Base-by-base conservation (phyloP, 2,329 filamentous ascomycete species). In the Fusarium secorum region DNA sequence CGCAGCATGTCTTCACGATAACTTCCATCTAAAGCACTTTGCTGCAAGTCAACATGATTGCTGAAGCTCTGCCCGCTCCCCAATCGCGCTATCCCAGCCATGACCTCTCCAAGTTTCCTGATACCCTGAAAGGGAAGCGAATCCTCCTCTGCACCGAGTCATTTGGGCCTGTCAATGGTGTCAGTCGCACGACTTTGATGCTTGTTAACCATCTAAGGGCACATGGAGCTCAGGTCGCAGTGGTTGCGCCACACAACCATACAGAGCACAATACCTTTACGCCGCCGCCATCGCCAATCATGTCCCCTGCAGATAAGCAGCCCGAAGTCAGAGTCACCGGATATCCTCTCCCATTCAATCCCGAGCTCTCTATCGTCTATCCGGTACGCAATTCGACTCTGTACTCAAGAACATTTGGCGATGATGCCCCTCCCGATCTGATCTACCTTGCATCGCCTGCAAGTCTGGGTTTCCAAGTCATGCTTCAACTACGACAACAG, bases 101-200 rank as follows among this genome's bases (percentile, higher is more conserved):
- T 71, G 81, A 86, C 63, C 75, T 84, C 55, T 79, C 83, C 15
- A 68, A 78, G 41, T 88, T 88, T 66, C 86, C 86, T 0, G 44
- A 76, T 3, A 75, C 81, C 13, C 83, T 92, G n/a, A 80, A 83
- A 39, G 88, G 88, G 14, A 90, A 89, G 78, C 86, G 86, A 68
- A 85, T 93, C 66, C 80, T 93, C 11, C 85, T 93, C 11, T 91
- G 90, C 67, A 92, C 90, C 18, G 91, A 93, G 77, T 92, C 90
- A 1, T 90, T 92, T 63, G 90, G 90, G 6, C 90, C 90, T 0
- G 89, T 93, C 76, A 93, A 93, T 75, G 90, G 91, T n/a, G 90
- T 93, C 48, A 91, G 88, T 74, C 85, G 90, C 66, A 93, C 90
- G 8, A 93, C 91, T 0, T 82, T 90, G 72, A 91, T 89, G 83